Conservation (phyloP, 2,329 filamentous ascomycete species). For the Neophaeococcomyces mojaviensis region DNA sequence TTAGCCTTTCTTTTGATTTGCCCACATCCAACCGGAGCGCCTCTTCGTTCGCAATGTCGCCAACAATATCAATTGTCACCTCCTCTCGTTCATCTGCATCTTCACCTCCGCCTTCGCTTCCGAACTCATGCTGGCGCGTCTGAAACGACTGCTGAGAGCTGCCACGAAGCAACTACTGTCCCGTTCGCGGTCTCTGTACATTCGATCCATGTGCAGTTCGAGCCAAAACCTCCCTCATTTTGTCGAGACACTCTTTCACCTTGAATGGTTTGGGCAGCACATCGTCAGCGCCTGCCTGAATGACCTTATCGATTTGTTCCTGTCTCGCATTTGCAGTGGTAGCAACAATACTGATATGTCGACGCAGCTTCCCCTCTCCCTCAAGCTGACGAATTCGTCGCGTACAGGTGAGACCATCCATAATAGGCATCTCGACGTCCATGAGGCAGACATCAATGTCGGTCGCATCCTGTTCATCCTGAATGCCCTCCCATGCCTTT, state of each 20-base stretch:
- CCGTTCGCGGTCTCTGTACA: too few relatives aligned
- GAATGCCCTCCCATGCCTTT: background rate
- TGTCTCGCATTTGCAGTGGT: slow-evolving; percentile 28
- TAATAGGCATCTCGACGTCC: slow-evolving; percentile 75
- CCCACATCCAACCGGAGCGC: too few relatives aligned
- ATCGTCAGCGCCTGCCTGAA: slow-evolving; percentile 66
- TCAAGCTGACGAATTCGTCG: slow-evolving; percentile 62
- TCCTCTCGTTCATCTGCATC: too few relatives aligned
- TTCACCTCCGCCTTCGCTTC: too few relatives aligned
- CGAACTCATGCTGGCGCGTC: too few relatives aligned
- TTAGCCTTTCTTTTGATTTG: too few relatives aligned
- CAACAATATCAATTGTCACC: too few relatives aligned
- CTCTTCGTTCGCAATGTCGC: too few relatives aligned
- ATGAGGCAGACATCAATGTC: slow-evolving; percentile 50
- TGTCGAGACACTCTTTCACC: slow-evolving; percentile 58
- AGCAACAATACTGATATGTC: slow-evolving; percentile 14
- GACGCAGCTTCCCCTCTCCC: slow-evolving; percentile 34
- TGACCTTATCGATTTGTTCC: slow-evolving; percentile 64
- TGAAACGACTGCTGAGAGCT: too few relatives aligned
- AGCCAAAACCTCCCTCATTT: slow-evolving; percentile 50
- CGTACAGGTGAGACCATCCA: slow-evolving; percentile 70
- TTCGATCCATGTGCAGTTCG: too few relatives aligned
- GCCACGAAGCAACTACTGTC: too few relatives aligned
- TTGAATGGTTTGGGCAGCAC: slow-evolving; percentile 73
- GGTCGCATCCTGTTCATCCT: too few relatives aligned